Evolutionary conservation across 495 filamentous ascomycete species (phyloP).

Genomic region (Hypomontagnella submonticulosa): DNA sequence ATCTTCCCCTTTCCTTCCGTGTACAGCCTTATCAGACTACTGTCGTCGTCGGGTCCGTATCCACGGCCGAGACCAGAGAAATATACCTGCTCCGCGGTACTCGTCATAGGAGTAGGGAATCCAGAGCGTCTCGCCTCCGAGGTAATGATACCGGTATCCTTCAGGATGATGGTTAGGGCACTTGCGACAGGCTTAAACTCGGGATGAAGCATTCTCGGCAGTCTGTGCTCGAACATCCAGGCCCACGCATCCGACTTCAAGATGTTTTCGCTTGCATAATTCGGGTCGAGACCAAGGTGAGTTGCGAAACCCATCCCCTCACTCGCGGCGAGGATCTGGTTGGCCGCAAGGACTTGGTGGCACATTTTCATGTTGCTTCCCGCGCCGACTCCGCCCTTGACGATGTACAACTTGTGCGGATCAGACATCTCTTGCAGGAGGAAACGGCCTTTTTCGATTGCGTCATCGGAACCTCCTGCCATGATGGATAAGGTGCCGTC

Average conservation of each 20-base stretch:
- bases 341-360: conserved; percentile 82
- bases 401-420: conserved; percentile 73
- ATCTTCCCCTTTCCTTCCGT: conserved; percentile 52
- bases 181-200: conserved; percentile 74
- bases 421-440: conserved; percentile 72
- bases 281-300: conserved; percentile 71
- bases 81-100: conserved; percentile 78
- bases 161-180: conserved; percentile 80
- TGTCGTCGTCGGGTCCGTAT: conserved; percentile 74
- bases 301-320: conserved; percentile 81
- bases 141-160: conserved; percentile 85
- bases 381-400: conserved; percentile 76
- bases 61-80: conserved; percentile 68
- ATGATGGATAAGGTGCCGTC: conserved; percentile 85
- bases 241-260: conserved; percentile 70
- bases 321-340: conserved; percentile 76
- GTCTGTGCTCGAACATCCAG: conserved; percentile 86
- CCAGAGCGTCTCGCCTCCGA: conserved; percentile 67
- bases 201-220: conserved; percentile 71
- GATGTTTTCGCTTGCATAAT: conserved; percentile 65
- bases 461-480: conserved; percentile 69
- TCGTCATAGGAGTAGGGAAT: conserved; percentile 76
- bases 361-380: conserved; percentile 92
- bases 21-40: conserved; percentile 74
- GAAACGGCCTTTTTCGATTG: conserved; percentile 67